Percentiles rank a stretch among this genome's conserved stretches.
These are phyloP conservation scores for Candida sanyaensis DNA, from an alignment of 1,139 yeast species.

Conservation along the genomic window DNA sequence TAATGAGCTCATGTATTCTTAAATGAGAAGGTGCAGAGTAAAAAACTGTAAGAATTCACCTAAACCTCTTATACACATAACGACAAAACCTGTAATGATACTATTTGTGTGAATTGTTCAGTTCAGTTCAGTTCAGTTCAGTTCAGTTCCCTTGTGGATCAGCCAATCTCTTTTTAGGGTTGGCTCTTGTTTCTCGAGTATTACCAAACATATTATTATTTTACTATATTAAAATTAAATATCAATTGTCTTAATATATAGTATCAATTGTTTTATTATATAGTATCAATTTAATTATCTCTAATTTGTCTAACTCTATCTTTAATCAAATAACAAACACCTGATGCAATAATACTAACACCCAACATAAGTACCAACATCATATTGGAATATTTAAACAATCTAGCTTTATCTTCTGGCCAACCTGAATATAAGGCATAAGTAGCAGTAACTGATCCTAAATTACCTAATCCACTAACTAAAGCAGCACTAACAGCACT, in stretches of 20 bases:
- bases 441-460: constrained; percentile 83
- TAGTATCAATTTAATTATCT: background rate
- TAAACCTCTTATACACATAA: no score
- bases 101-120: no score
- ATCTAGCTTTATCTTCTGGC: constrained; percentile 71
- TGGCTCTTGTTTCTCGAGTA: no score
- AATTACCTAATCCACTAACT: constrained; percentile 82
- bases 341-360: constrained; percentile 56
- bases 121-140: no score
- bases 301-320: constrained; percentile 21
- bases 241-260: background rate
- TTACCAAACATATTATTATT: no score
- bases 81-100: no score
- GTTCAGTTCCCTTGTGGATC: no score
- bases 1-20: no score
- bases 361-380: constrained; percentile 80
- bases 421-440: constrained; percentile 86
- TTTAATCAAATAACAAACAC: constrained; percentile 35
- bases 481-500: constrained; percentile 81
- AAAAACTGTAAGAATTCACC: no score
- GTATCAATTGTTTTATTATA: no score
- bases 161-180: no score
- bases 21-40: no score
- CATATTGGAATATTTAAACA: constrained; percentile 76
- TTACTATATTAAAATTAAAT: background rate